Evolutionary conservation across 345 rosid genomes (phyloP).

Genomic region (Murraya paniculata): DNA sequence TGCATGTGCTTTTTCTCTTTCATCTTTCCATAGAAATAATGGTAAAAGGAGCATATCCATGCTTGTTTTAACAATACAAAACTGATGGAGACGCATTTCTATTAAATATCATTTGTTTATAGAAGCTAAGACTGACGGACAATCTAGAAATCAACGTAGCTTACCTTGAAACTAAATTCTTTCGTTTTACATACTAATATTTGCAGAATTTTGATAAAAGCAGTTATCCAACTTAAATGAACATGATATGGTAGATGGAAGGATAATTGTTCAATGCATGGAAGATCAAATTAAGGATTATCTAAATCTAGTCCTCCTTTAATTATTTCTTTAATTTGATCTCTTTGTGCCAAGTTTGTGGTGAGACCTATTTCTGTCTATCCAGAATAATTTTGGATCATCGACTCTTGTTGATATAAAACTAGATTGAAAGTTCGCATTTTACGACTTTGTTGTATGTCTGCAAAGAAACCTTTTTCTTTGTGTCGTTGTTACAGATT

Average conservation of each 20-base stretch:
- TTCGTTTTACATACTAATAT: not conserved
- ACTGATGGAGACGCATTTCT: not conserved
- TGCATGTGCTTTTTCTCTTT: conserved; percentile 1
- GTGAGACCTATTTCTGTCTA: not conserved
- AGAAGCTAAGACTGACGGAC: not conserved
- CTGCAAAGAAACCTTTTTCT: not conserved
- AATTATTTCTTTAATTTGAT: not conserved
- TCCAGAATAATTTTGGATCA: not conserved
- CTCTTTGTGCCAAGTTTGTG: conserved; percentile 10
- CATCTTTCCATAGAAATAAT: not conserved
- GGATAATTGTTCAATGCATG: not conserved
- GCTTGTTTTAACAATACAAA: not conserved
- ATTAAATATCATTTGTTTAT: not conserved
- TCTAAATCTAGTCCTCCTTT: not conserved
- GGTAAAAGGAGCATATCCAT: not conserved
- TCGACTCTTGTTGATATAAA: not conserved
- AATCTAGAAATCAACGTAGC: not conserved
- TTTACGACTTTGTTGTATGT: not conserved
- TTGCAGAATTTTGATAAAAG: not conserved
- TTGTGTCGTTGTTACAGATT: not conserved
- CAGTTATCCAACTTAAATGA: not conserved
- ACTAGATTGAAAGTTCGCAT: not conserved
- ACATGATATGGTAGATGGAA: conserved; percentile 1
- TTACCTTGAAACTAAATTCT: conserved; percentile 3
- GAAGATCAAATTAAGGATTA: not conserved